phyloP scores from a whole-genome alignment of 306 rosid genomes.

The Corylus heterophylla region DNA sequence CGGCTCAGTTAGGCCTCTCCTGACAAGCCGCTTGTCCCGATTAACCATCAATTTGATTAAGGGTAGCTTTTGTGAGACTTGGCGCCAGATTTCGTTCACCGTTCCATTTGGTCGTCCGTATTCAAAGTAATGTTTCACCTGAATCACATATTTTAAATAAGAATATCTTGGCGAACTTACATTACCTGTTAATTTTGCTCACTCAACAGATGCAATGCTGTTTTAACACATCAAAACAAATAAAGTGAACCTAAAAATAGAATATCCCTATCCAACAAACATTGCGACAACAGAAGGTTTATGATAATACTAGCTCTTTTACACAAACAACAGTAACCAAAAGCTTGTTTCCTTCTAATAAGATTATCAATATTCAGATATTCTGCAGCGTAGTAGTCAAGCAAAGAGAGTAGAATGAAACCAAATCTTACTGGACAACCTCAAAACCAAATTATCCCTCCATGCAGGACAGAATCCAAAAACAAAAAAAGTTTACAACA shows the following conservation, averaged over 20 bases:
- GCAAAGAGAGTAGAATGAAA: neutral
- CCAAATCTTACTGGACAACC: neutral
- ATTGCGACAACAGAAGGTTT: neutral
- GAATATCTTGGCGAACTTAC: neutral
- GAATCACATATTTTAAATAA: constrained; percentile 28
- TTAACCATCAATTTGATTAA: constrained; percentile 74
- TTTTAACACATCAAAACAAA: neutral
- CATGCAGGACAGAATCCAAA: neutral
- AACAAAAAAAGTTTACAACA: neutral
- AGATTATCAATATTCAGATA: neutral
- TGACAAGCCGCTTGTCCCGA: constrained; percentile 69
- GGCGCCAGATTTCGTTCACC: constrained; percentile 89
- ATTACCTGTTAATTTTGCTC: neutral
- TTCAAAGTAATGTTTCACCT: constrained; percentile 80
- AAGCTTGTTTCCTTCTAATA: neutral
- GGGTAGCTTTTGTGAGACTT: constrained; percentile 75
- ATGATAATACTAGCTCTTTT: too few relatives aligned
- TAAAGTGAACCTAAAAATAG: too few relatives aligned
- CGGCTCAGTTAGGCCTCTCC: constrained; percentile 39
- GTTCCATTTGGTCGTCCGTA: constrained; percentile 59
- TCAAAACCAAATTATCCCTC: neutral
- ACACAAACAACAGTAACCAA: neutral
- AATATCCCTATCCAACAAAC: neutral
- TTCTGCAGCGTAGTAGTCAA: neutral
- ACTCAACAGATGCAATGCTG: neutral